Evolutionary conservation across 106 monocot species (phyloP).

Genomic region (Cymbidium sinense): DNA sequence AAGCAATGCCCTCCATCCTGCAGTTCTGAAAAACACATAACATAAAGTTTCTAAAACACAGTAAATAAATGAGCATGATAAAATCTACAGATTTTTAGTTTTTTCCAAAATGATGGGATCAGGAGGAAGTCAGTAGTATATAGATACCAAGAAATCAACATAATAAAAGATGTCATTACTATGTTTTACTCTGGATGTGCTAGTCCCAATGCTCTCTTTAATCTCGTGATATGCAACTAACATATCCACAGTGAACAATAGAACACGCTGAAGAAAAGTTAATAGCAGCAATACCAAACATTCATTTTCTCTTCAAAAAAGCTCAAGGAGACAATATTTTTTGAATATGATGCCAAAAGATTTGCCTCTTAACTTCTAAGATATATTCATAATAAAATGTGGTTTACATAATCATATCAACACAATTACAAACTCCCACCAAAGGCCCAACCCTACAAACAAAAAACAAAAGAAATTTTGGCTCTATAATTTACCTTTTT

Average conservation of each 20-base stretch:
- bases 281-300: not conserved
- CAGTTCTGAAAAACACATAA: constrained; percentile 55
- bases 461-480: not conserved
- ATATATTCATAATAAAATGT: not conserved
- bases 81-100: not conserved
- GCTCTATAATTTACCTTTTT: not conserved
- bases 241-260: not conserved
- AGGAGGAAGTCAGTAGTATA: not conserved
- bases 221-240: not conserved
- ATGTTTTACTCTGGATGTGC: not conserved
- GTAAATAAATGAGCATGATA: not conserved
- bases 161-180: not conserved
- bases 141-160: not conserved
- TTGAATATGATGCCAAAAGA: not conserved
- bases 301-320: not conserved
- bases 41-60: not conserved
- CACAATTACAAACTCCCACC: not conserved
- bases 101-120: not conserved
- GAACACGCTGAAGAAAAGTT: no score
- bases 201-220: not conserved
- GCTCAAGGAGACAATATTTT: not conserved
- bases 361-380: not conserved
- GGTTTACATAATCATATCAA: not conserved
- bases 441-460: not conserved
- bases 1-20: constrained; percentile 81